Evolutionary conservation across 257 asterid genomes (phyloP), one percentile per base, ranked within the genome.

Genomic region (Buddleja alternifolia): DNA sequence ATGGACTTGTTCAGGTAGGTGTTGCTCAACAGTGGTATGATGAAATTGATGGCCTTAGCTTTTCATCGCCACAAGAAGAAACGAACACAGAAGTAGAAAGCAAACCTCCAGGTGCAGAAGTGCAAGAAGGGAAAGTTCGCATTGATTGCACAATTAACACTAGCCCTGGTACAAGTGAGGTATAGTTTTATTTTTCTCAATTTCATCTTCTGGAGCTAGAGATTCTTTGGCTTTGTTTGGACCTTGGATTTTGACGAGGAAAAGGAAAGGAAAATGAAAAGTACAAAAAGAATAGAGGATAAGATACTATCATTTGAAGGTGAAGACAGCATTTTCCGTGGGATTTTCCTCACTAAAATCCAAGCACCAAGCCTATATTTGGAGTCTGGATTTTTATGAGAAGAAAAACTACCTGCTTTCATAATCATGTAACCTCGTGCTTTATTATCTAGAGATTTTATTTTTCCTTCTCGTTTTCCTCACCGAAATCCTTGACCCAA

Each of bases 131-230:
- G 64, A 86, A 66, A 73, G 76, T 80, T 51, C 65, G 88, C 45
- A 77, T 94, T 62, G 81, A 73, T 60, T 85, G 93, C 85, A 77
- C 83, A 11, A 63, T 89, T 68, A 83, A 85, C 81, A 82, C 90
- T n/a, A 94, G 99, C 76, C 99, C 97, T 4, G 97, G 97, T 78
- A 86, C 95, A 73, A 89, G 97, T 39, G 97, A 94, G 97, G 99
- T 90, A 84, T 40, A 55, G 25, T 15, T 59, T n/a, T n/a, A n/a
- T n/a, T 2, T 11, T 21, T 40, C 7, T 44, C 42, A 8, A 19
- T 17, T 34, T 24, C 58, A 1, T 57, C 59, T 34, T 44, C 56
- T 42, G 54, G 23, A 10, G 21, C 12, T 25, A 6, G 23, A 45
- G 42, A 16, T 40, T 45, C 17, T 37, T 66, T 9, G n/a, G n/a